phyloP scores from a whole-genome alignment of 176 grass and related monocot genomes.

The Zea luxurians region DNA sequence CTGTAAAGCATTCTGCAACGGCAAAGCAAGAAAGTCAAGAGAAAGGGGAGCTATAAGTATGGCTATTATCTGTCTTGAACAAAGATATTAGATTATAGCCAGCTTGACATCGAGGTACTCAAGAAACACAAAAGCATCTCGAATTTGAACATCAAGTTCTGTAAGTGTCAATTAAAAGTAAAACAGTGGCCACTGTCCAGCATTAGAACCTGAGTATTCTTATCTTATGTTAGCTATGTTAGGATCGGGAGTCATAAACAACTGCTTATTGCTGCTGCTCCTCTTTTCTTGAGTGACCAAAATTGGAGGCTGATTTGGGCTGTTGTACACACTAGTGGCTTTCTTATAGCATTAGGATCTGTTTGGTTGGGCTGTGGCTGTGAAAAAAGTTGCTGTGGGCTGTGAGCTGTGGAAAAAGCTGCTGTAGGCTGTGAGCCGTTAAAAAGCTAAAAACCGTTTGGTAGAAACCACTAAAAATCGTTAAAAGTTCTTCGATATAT shows the following conservation, averaged over 20 bases:
- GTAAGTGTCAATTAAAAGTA: neutral
- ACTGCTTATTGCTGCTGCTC: neutral
- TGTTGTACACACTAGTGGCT: neutral
- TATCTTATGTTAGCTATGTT: neutral
- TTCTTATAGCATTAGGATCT: neutral
- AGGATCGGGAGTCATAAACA: neutral
- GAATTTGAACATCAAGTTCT: neutral
- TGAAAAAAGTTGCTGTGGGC: too few relatives aligned
- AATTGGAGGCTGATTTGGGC: neutral
- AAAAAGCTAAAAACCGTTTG: too few relatives aligned
- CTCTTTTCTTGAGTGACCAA: neutral
- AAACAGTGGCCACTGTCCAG: neutral
- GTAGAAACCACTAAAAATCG: too few relatives aligned
- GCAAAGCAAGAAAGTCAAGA: neutral
- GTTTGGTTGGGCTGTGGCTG: too few relatives aligned
- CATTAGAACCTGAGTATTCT: conserved; percentile 1
- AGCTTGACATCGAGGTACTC: neutral
- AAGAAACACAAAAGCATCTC: neutral
- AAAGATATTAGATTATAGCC: neutral
- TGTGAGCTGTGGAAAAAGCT: too few relatives aligned
- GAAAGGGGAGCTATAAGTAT: neutral
- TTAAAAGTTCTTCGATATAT: too few relatives aligned
- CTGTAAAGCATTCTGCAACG: conserved; percentile 63
- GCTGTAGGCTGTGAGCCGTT: too few relatives aligned
- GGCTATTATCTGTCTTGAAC: neutral